Evolutionary conservation across 768 basidiomycete genomes (phyloP), one percentile per base, ranked within the genome.

Genomic region (Pisolithus orientalis): DNA sequence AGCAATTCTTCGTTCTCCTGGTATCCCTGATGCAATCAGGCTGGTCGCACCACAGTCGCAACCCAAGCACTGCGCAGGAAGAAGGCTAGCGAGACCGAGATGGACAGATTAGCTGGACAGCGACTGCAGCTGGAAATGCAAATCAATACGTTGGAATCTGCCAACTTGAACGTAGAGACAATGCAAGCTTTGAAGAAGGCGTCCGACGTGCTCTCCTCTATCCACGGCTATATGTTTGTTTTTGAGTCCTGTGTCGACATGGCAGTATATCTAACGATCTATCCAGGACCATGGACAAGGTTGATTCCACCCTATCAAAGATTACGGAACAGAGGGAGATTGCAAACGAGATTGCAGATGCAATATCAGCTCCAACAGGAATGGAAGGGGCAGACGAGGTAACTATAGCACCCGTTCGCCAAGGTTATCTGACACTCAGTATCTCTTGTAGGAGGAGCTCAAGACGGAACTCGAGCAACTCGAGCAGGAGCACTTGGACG

Each of bases 161-260:
- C 96, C 42, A 98, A 97, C 74, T 79, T 98, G 70, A 98, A 99
- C 68, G 86, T 89, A 63, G 94, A 97, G 78, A 97, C 94, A 13
- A 92, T 99, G 89, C 76, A 81, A 21, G 94, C 90, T 27, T 96
- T 99, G 90, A 96, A 94, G 87, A 88, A 89, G 69, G 95, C 90
- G 37, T 80, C 93, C 0, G 84, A 86, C 55, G 96, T 88, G 27
- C 80, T 98, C 68, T 87, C 86, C 70, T 78, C 81, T 45, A 96
- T 98, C 50, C 95, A 98, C 60, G 84, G 85, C 43, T 83, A 84
- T 63, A 77, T 96, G 94, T 96, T 56, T 66, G 93, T 84, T 27
- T 37, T 13, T 24, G 46, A 34, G 25, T 50, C 51, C 11, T 17
- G 29, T 27, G 31, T 29, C 44, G 53, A 39, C 21, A 52, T n/a